Evolutionary conservation across 2,329 filamentous ascomycete species (phyloP).

Genomic region (Colletotrichum acutatum): DNA sequence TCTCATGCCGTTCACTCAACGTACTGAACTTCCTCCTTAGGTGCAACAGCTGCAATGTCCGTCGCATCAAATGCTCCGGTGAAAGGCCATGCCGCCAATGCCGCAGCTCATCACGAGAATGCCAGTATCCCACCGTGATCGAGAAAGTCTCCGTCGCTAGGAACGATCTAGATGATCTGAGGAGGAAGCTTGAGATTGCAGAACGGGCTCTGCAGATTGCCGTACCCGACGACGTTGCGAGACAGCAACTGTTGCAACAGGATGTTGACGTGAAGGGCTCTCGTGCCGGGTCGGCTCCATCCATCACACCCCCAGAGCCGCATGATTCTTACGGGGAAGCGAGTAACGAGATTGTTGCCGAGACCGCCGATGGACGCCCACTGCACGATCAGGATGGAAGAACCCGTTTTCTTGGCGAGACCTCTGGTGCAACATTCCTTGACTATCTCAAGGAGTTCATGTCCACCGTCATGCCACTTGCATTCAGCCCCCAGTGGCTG

Average conservation of each 20-base stretch:
- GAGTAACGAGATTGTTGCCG: slow-evolving; percentile 33
- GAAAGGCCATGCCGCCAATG: slow-evolving; percentile 61
- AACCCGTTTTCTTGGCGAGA: slow-evolving; percentile 59
- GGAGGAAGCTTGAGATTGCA: slow-evolving; percentile 50
- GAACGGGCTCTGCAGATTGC: slow-evolving; percentile 51
- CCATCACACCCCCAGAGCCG: slow-evolving; percentile 39
- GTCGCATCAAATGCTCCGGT: slow-evolving; percentile 64
- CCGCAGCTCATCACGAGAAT: slow-evolving; percentile 53
- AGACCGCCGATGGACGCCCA: slow-evolving; percentile 50
- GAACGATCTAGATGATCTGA: slow-evolving; percentile 54
- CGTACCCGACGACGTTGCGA: slow-evolving; percentile 48
- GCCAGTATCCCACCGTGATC: slow-evolving; percentile 56
- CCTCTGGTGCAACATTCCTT: slow-evolving; percentile 61
- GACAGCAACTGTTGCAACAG: slow-evolving; percentile 46
- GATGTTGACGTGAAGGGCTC: slow-evolving; percentile 37
- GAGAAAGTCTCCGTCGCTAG: slow-evolving; percentile 57
- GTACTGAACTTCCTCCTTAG: slow-evolving; percentile 42
- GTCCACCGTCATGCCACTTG: slow-evolving; percentile 49
- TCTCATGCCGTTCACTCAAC: not conserved
- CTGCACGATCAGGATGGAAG: slow-evolving; percentile 57
- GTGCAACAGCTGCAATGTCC: slow-evolving; percentile 64
- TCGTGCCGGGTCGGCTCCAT: slow-evolving; percentile 27
- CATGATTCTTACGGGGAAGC: slow-evolving; percentile 17
- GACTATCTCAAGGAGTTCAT: slow-evolving; percentile 62
- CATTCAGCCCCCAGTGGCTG: slow-evolving; percentile 37